These are phyloP conservation scores for Lipomyces yarrowii DNA, from an alignment of 1,139 yeast genomes.

Conservation along the genomic window DNA sequence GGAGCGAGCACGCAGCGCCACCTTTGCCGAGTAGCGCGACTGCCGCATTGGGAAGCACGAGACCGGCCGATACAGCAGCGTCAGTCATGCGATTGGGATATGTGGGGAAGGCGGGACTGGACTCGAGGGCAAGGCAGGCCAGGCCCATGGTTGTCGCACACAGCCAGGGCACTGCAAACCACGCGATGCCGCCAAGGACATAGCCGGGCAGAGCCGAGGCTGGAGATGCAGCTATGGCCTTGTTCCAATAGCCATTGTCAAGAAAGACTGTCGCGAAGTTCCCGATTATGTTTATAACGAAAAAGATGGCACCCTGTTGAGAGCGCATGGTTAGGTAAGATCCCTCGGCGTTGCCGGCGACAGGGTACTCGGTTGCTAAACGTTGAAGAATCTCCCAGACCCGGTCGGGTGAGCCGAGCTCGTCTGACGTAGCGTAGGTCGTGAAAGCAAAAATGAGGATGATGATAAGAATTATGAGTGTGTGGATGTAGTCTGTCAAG, in stretches of 20 bases:
- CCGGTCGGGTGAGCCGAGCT: conserved; percentile 75
- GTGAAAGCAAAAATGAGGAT: conserved; percentile 45
- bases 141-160: conserved; percentile 84
- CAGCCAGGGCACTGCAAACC: conserved; percentile 89
- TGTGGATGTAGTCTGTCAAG: conserved; percentile 84
- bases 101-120: conserved; percentile 69
- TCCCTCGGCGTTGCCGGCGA: conserved; percentile 72
- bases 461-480: conserved; percentile 50
- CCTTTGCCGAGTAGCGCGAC: conserved; percentile 81
- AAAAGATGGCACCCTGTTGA: conserved; percentile 74
- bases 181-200: conserved; percentile 83
- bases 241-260: conserved; percentile 89
- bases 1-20: conserved; percentile 79
- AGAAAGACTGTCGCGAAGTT: conserved; percentile 87
- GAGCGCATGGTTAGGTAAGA: conserved; percentile 81
- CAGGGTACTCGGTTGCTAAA: conserved; percentile 61
- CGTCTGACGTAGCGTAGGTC: conserved; percentile 54
- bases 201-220: conserved; percentile 89
- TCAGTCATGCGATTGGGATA: conserved; percentile 67
- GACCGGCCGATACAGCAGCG: conserved; percentile 75
- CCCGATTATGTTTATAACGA: conserved; percentile 80
- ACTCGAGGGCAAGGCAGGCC: conserved; percentile 72
- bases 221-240: conserved; percentile 86
- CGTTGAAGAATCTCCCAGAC: conserved; percentile 71
- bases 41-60: conserved; percentile 85